Base-by-base conservation (phyloP, 305 asterid species). In the Lippia alba region DNA sequence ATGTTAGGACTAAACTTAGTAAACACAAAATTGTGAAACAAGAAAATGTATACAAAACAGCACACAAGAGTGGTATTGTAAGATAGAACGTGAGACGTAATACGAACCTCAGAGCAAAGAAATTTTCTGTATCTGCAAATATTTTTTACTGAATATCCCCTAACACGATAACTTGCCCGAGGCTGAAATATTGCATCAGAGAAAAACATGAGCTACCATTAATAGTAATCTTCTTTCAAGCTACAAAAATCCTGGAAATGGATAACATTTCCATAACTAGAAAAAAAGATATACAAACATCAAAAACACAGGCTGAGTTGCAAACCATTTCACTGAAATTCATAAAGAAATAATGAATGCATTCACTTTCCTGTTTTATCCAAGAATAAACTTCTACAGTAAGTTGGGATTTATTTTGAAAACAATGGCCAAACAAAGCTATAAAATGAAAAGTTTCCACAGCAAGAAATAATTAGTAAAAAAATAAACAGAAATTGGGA, bases 101-200 rank as follows among this genome's bases (percentile, higher is more conserved):
- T 45, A 67, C 84, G 48, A 73, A 92, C 96, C 96, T 88, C 81
- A 11, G 79, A 72, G 73, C 73, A 66, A 40, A 75, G 45, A 62
- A 74, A 59, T 58, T 65, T 80, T 64, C 83, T 79, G 67, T 81
- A 78, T 76, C 81, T 72, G 53, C 61, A 60, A 66, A 81, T 70
- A 80, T 75, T 78, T 78, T 80, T 90, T 41, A 69, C 76, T 6
- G 84, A 78, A 64, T 41, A 75, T 54, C 75, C 74, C 55, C 74
- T 45, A 15, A 73, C 76, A 48, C 73, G 80, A 74, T 69, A 54
- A 74, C 82, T 62, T 20, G 70, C 73, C 57, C 67, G 80, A 69
- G 75, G 72, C 93, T 84, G 88, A 84, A 72, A 56, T 4, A 19
- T 56, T 34, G 18, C 66, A 44, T 18, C 20, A 32, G 19, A 24